Base-by-base conservation (phyloP, 495 filamentous ascomycete species). In the Aspergillus taichungensis region DNA sequence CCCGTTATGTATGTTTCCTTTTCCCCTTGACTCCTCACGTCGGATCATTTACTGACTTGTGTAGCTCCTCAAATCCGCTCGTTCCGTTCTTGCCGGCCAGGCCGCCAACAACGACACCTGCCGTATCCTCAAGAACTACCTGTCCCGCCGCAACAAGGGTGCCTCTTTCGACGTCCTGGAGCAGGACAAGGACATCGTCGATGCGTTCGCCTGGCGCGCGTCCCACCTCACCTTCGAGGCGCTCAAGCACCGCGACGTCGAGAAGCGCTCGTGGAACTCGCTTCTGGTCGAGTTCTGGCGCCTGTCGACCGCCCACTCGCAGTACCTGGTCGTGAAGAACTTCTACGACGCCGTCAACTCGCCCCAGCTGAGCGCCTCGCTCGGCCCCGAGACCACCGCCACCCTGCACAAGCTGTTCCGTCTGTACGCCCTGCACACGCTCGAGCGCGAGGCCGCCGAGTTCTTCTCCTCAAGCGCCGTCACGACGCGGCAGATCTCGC, bases 201-300 rank as follows among this genome's bases (percentile, higher is more conserved):
- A 64, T 10, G 82, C 82, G 7, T 84, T 84, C 46, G 82, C 80
- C n/a, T 84, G 80, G 82, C 74, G 82, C 13, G 75, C 75, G 4
- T 75, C 82, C 5, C 82, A 77, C 60, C 72, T 84, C 35, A 84
- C 80, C 13, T 85, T 85, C 51, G 81, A 84, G 61, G 78, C 80
- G 0, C 69, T 82, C 28, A 84, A 84, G 63, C 79, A 83, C 62
- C 75, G 82, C 18, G 82, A 85, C 50, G 76, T 75, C 42, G 77
- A 84, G 55, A 80, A 82, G 67, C 72, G 74, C 34, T 73, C 78
- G 11, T 86, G 82, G 82, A 86, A 84, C 61, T 76, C 72, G 49
- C 68, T 86, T 8, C 71, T 86, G 18, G 79, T 86, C 30, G 80
- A 86, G 62, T 85, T 86, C 70, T 84, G 79, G 74, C 77, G 82